These are phyloP conservation scores for Paramecium pentaurelia DNA, from an alignment of 73 alveolate genomes.

Conservation along the genomic window DNA sequence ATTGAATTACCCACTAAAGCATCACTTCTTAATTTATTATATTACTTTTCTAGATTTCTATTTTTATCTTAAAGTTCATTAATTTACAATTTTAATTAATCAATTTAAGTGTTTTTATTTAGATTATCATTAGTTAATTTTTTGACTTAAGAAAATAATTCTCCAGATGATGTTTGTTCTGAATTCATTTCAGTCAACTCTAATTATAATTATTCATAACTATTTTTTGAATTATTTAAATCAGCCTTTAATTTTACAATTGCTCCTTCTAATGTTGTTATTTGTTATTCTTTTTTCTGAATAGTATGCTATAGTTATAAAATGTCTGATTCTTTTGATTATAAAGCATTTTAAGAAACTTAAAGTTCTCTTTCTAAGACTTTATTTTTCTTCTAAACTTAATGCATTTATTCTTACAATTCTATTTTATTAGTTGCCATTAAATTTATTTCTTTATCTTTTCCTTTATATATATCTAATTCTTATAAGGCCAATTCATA, in stretches of 20 bases:
- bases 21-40: neutral
- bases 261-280: neutral
- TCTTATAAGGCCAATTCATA: neutral
- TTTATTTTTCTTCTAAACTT: neutral
- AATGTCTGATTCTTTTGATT: neutral
- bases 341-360: neutral
- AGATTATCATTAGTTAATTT: neutral
- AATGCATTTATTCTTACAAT: neutral
- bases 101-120: neutral
- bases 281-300: neutral
- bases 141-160: neutral
- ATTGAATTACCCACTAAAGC: neutral
- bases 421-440: neutral
- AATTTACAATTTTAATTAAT: neutral
- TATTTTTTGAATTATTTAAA: neutral
- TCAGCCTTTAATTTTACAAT: neutral
- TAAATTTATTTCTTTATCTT: neutral
- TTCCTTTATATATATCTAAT: neutral
- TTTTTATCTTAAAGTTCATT: neutral
- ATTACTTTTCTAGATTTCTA: neutral
- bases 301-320: neutral
- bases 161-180: neutral
- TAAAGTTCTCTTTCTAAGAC: neutral
- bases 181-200: neutral
- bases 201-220: neutral